Percentiles rank a stretch among this genome's conserved stretches.
phyloP scores from a whole-genome alignment of 2,329 filamentous ascomycete species.

The Leptodontidium sp. region DNA sequence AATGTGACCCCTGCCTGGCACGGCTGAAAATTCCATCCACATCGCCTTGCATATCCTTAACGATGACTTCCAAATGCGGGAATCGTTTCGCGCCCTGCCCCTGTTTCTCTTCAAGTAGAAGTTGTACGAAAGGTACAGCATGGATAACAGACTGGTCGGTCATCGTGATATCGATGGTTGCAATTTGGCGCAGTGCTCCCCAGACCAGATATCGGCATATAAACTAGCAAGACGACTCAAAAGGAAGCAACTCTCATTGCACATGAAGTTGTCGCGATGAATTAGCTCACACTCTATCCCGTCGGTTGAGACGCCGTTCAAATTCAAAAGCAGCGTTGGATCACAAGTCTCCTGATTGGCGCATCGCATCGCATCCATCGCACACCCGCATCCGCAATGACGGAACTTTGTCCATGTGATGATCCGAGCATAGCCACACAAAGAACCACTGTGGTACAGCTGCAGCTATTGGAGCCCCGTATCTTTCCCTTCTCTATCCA shows the following conservation, averaged over 20 bases:
- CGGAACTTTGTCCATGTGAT: neutral
- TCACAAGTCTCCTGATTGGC: neutral
- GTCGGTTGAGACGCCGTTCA: neutral
- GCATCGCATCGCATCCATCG: neutral
- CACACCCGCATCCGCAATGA: neutral
- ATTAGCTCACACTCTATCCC: no score
- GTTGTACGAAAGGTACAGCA: neutral
- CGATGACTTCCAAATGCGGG: neutral
- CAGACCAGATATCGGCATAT: neutral
- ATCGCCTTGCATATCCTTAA: neutral
- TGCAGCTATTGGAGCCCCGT: neutral
- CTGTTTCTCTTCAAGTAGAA: neutral
- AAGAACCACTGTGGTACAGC: neutral
- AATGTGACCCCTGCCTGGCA: no score
- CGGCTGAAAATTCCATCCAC: neutral
- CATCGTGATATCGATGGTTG: neutral
- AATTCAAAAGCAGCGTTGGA: neutral
- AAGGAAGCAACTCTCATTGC: neutral
- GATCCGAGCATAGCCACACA: slow-evolving; percentile 15
- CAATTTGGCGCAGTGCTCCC: no score
- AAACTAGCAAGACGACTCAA: neutral
- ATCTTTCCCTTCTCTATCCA: slow-evolving; percentile 13
- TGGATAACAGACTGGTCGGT: no score
- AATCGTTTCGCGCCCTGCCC: neutral
- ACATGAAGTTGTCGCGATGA: no score